These are phyloP conservation scores for Citeromyces hawaiiensis DNA, from an alignment of 1,139 yeast genomes.

Conservation along the genomic window DNA sequence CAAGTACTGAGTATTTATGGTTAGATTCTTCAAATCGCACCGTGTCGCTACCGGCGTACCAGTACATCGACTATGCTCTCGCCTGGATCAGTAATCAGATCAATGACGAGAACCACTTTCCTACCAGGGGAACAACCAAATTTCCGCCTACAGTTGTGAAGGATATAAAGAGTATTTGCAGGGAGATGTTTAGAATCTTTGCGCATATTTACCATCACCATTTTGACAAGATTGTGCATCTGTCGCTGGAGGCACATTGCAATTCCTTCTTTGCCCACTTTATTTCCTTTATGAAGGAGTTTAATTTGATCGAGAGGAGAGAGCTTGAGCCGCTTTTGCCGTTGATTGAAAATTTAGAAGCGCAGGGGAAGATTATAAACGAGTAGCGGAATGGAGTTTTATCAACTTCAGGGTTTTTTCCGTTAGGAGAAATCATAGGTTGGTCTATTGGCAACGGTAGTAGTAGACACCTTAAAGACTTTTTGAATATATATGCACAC, in stretches of 20 bases:
- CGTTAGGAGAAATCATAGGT: too few relatives aligned
- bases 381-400: neutral
- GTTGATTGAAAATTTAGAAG: slow-evolving; percentile 67
- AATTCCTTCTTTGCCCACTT: slow-evolving; percentile 96
- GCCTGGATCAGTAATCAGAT: slow-evolving; percentile 84
- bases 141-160: slow-evolving; percentile 79
- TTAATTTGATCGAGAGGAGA: slow-evolving; percentile 60
- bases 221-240: slow-evolving; percentile 80
- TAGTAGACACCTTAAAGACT: too few relatives aligned
- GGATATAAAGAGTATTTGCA: slow-evolving; percentile 73
- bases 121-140: slow-evolving; percentile 87
- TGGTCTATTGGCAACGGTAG: too few relatives aligned
- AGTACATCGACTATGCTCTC: slow-evolving; percentile 82
- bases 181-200: slow-evolving; percentile 93
- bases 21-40: slow-evolving; percentile 60
- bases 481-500: too few relatives aligned
- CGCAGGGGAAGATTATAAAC: slow-evolving; percentile 60
- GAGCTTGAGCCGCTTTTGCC: slow-evolving; percentile 74
- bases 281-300: slow-evolving; percentile 75
- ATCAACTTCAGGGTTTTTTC: too few relatives aligned
- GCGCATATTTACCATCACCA: slow-evolving; percentile 94
- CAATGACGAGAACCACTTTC: slow-evolving; percentile 82
- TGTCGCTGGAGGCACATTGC: slow-evolving; percentile 95
- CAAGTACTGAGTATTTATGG: slow-evolving; percentile 86
- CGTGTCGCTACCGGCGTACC: slow-evolving; percentile 80